Evolutionary conservation across 2,329 filamentous ascomycete species (phyloP), one percentile per base, ranked within the genome.

Genomic region (Verticillium klebahnii): DNA sequence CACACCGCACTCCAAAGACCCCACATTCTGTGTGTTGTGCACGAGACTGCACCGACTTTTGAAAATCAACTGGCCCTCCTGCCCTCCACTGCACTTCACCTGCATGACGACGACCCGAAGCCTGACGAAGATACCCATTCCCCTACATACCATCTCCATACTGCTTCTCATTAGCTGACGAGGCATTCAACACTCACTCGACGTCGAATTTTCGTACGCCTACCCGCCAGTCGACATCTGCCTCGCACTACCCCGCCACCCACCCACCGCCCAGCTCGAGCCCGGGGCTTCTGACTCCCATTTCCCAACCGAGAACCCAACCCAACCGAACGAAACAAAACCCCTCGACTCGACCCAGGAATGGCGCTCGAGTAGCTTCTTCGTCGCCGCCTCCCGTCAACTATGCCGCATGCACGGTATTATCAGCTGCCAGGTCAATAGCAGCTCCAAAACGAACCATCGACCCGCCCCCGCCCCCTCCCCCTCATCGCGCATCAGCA

Each of bases 321-420:
- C 37, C 37, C 45, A 52, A 23, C 45, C 45, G 1, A 25, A 52
- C 39, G 39, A 57, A 36, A 57, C 11, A 54, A 59, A 59, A 59
- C 58, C 58, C 58, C 58, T 54, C 58, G 39, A 52, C 29, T 31
- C 40, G 23, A 14, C 67, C 66, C 67, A 72, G 74, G 73, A 72
- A 77, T 78, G 75, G 75, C 73, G 72, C 70, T 70, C 70, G 72
- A 72, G 74, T 78, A 77, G 75, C 75, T 73, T 74, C 67, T 69
- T 69, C 69, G 68, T 67, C 70, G 67, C 67, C 68, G 66, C 67
- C 67, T 68, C 65, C 66, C 65, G 70, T 63, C 63, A 66, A 78
- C 70, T 73, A 79, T 79, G 77, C 73, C 78, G 75, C 66, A 77
- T 78, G 75, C 71, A 70, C 71, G 67, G 66, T 62, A 60, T 65